A percentile compares a stretch with the other conserved stretches of the same genome.
Conservation (phyloP, 1,139 yeast species). For the Eremothecium cymbalariae region DNA sequence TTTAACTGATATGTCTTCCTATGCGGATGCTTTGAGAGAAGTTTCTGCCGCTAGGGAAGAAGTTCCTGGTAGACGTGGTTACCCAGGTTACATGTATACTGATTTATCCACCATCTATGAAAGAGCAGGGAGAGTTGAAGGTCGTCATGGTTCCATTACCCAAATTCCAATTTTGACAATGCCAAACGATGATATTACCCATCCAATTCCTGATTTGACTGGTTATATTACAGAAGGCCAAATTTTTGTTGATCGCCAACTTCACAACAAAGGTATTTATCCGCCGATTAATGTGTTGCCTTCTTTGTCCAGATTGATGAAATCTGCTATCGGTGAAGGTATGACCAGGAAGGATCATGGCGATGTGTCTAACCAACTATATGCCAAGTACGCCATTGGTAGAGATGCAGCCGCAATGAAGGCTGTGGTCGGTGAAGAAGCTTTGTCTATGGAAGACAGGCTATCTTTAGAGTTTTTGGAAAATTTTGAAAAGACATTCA, state of each 20-base stretch:
- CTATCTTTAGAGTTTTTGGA: constrained; percentile 94
- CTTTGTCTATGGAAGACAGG: constrained; percentile 94
- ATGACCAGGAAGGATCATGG: constrained; percentile 99
- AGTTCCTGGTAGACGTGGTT: constrained; percentile 99
- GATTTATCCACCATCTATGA: constrained; percentile 98
- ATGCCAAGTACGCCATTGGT: constrained; percentile 99
- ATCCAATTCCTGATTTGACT: constrained; percentile 99
- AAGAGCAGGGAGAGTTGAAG: constrained; percentile 99
- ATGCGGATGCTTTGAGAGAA: constrained; percentile 99
- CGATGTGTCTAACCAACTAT: constrained; percentile 96
- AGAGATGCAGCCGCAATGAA: constrained; percentile 99
- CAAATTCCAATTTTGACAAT: constrained; percentile 97
- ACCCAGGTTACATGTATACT: constrained; percentile 99
- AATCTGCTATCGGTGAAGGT: constrained; percentile 99
- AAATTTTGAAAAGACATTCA: constrained; percentile 92
- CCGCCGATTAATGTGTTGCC: constrained; percentile 99
- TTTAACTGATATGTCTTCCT: constrained; percentile 97
- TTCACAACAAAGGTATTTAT: constrained; percentile 90
- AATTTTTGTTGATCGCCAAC: constrained; percentile 93
- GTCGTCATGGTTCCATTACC: constrained; percentile 97
- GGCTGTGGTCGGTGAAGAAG: constrained; percentile 99
- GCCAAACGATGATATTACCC: constrained; percentile 99
- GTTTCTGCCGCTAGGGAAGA: constrained; percentile 99
- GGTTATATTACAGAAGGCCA: constrained; percentile 99
- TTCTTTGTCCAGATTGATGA: constrained; percentile 95